Percentiles rank a stretch among this genome's conserved stretches.
Conservation (phyloP, 2,329 filamentous ascomycete genomes). For the Colletotrichum ledebouriae region DNA sequence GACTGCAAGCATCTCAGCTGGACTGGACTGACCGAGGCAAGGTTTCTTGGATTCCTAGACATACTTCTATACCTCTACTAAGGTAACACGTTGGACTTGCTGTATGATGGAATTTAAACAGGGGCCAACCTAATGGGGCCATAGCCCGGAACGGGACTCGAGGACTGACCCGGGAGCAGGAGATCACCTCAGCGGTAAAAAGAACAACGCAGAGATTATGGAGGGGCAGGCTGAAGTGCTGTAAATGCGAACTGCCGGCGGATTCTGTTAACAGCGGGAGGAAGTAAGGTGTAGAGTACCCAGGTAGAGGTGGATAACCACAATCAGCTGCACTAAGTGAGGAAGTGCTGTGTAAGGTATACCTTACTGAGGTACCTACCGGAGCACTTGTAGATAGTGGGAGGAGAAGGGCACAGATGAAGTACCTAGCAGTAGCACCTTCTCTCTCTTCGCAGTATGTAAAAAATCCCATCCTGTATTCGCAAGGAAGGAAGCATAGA, state of each 20-base stretch:
- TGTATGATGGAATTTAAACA: conserved; percentile 18
- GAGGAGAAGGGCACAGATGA: conserved; percentile 1
- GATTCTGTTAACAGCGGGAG: background rate
- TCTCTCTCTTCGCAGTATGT: no score
- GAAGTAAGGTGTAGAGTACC: background rate
- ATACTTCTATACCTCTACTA: no score
- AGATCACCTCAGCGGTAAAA: conserved; percentile 21
- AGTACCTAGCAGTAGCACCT: background rate
- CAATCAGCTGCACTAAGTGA: background rate
- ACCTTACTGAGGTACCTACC: conserved; percentile 3
- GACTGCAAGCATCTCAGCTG: background rate
- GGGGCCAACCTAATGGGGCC: conserved; percentile 22
- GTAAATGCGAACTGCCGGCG: conserved; percentile 11
- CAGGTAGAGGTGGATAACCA: background rate
- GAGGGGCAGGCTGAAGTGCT: background rate
- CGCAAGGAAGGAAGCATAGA: background rate
- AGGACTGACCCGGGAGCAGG: conserved; percentile 25
- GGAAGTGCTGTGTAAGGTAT: background rate
- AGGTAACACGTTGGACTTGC: conserved; percentile 12
- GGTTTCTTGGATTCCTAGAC: no score
- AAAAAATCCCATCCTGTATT: background rate
- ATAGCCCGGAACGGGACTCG: conserved; percentile 20
- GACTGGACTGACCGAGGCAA: no score
- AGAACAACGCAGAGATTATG: background rate
- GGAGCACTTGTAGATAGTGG: background rate